Percentiles rank a stretch among this genome's conserved stretches.
Evolutionary conservation across 1,284 basidiomycete species (phyloP).

Genomic region (Ustilago loliicola): DNA sequence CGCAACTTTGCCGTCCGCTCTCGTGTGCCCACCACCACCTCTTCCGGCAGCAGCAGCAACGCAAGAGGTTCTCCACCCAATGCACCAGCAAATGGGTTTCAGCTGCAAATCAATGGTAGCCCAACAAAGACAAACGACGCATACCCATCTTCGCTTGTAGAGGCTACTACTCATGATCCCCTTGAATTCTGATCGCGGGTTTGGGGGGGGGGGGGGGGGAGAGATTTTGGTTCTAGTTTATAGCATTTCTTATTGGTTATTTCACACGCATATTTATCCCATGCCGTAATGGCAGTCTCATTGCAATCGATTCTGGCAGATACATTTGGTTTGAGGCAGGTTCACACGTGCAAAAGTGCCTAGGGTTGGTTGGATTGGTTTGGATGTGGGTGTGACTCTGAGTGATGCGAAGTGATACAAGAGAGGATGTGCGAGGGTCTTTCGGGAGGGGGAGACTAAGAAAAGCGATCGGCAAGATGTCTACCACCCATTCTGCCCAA

Average conservation of each 20-base stretch:
- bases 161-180: slow-evolving; percentile 45
- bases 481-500: slow-evolving; percentile 14
- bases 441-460: slow-evolving; percentile 3
- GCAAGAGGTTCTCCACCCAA: slow-evolving; percentile 11
- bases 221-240: not conserved
- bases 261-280: not conserved
- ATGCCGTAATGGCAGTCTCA: no score
- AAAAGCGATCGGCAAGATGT: slow-evolving; percentile 35
- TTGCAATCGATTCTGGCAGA: not conserved
- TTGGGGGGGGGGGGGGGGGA: no score
- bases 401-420: not conserved
- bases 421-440: not conserved
- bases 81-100: slow-evolving; percentile 20
- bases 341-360: not conserved
- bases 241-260: slow-evolving; percentile 4
- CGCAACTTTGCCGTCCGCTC: slow-evolving; percentile 60
- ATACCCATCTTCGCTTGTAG: slow-evolving; percentile 23
- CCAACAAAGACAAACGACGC: slow-evolving; percentile 26
- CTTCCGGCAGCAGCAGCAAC: slow-evolving; percentile 9
- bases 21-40: slow-evolving; percentile 32
- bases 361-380: not conserved
- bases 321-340: not conserved
- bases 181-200: slow-evolving; percentile 43
- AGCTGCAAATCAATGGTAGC: slow-evolving; percentile 43
- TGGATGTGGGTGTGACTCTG: not conserved